Percentiles rank a stretch among this genome's conserved stretches.
Conservation (phyloP, 1,284 basidiomycete species). For the Melampsora americana region DNA sequence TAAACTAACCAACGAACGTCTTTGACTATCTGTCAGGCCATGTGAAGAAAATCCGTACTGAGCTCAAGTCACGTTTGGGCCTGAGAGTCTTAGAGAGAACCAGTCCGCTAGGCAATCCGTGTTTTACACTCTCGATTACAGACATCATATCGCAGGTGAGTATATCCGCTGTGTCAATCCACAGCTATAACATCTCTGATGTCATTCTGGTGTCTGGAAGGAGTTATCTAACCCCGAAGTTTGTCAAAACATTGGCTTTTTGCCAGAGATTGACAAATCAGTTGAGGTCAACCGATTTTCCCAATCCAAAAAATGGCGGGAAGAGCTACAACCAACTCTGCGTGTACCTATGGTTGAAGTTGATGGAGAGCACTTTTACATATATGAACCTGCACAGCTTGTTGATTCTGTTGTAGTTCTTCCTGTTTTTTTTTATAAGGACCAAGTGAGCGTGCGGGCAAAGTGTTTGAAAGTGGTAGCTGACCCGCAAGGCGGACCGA, state of each 20-base stretch:
- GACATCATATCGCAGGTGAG: neutral
- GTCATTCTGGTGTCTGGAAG: neutral
- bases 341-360: neutral
- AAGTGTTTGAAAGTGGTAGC: neutral
- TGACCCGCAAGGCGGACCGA: neutral
- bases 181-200: neutral
- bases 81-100: neutral
- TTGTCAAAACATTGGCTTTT: neutral
- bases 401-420: no score
- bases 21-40: no score
- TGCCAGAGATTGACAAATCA: neutral
- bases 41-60: neutral
- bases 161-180: neutral
- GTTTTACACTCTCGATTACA: neutral
- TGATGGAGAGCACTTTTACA: neutral
- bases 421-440: neutral
- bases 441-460: neutral
- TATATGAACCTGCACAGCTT: neutral
- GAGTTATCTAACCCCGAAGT: neutral
- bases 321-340: neutral
- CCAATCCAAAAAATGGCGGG: slow-evolving; percentile 21
- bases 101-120: neutral
- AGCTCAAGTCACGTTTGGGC: neutral
- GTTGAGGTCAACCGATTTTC: neutral
- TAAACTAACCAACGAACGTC: no score